Evolutionary conservation across 2,329 filamentous ascomycete genomes (phyloP).

Genomic region (Epichloe coenophiala): DNA sequence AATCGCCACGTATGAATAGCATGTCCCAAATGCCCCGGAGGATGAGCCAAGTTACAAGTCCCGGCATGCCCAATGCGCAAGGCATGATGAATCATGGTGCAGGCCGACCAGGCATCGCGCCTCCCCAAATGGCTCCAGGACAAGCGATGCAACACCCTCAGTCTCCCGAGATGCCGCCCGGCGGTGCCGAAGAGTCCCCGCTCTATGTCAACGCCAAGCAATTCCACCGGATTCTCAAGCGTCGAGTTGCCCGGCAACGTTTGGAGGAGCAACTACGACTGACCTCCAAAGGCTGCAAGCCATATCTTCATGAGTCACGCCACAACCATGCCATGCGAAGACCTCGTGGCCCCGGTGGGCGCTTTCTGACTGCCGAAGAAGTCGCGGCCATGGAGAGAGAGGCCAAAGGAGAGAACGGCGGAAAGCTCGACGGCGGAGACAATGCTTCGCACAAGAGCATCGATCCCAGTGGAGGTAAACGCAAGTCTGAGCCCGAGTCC

Average conservation of each 20-base stretch:
- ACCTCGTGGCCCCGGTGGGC: slow-evolving; percentile 82
- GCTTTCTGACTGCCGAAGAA: slow-evolving; percentile 93
- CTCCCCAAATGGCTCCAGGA: slow-evolving; percentile 47
- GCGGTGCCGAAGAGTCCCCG: slow-evolving; percentile 74
- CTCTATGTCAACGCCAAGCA: slow-evolving; percentile 98
- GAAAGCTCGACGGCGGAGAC: slow-evolving; percentile 18
- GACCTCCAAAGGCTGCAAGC: slow-evolving; percentile 90
- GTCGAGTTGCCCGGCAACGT: slow-evolving; percentile 82
- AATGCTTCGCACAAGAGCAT: slow-evolving; percentile 11
- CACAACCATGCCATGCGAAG: slow-evolving; percentile 98
- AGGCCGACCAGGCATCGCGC: slow-evolving; percentile 34
- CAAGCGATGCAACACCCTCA: slow-evolving; percentile 56
- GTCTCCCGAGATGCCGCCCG: slow-evolving; percentile 66
- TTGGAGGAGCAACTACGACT: slow-evolving; percentile 84
- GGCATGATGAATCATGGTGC: slow-evolving; percentile 60
- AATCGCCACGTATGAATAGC: slow-evolving; percentile 63
- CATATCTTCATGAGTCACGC: slow-evolving; percentile 91
- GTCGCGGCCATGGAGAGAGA: slow-evolving; percentile 76
- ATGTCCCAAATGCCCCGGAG: slow-evolving; percentile 49
- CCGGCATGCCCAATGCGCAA: slow-evolving; percentile 58
- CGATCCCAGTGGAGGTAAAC: slow-evolving; percentile 35
- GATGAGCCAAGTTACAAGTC: slow-evolving; percentile 67
- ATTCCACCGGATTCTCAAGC: slow-evolving; percentile 92
- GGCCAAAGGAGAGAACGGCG: slow-evolving; percentile 25
- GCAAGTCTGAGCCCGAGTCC: slow-evolving; percentile 42